Conservation (phyloP, 2,329 filamentous ascomycete species). For the Xylariaceae sp. region DNA sequence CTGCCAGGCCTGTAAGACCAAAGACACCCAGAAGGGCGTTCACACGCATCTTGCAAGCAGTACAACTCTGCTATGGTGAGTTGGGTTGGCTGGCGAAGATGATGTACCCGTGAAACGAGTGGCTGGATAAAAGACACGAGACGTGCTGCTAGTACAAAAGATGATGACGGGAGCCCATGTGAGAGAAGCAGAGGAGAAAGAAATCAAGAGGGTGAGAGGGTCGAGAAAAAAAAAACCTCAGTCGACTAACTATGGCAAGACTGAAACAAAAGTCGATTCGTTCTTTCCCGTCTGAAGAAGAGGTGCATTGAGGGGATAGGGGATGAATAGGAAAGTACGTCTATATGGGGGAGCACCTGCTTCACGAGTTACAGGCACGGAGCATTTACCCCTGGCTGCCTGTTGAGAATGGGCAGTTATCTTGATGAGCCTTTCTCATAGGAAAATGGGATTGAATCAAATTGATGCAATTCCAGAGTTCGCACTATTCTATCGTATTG, state of each 20-base stretch:
- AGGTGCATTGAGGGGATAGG: too few species aligned
- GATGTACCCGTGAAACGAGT: conserved; percentile 15
- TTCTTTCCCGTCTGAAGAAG: too few species aligned
- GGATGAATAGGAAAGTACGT: too few species aligned
- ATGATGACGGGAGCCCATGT: conserved; percentile 5
- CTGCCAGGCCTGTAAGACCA: conserved; percentile 19
- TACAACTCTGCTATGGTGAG: conserved; percentile 1
- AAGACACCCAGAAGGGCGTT: conserved; percentile 23
- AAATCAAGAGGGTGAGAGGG: conserved; percentile 2
- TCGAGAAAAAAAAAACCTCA: neutral
- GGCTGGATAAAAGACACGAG: conserved; percentile 12
- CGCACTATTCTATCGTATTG: too few species aligned
- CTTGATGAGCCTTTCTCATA: too few species aligned
- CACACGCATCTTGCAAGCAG: conserved; percentile 16
- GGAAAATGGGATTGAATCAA: too few species aligned
- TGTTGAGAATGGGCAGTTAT: too few species aligned
- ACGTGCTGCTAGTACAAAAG: conserved; percentile 1
- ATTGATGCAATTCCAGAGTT: too few species aligned
- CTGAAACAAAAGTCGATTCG: too few species aligned
- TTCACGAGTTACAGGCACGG: too few species aligned
- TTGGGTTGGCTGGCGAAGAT: conserved; percentile 5
- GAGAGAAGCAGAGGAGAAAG: conserved; percentile 7
- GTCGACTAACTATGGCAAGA: neutral
- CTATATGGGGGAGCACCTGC: too few species aligned
- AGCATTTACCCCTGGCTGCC: too few species aligned